Conservation (phyloP, 495 filamentous ascomycete genomes). For the Corynascus novoguineensis region DNA sequence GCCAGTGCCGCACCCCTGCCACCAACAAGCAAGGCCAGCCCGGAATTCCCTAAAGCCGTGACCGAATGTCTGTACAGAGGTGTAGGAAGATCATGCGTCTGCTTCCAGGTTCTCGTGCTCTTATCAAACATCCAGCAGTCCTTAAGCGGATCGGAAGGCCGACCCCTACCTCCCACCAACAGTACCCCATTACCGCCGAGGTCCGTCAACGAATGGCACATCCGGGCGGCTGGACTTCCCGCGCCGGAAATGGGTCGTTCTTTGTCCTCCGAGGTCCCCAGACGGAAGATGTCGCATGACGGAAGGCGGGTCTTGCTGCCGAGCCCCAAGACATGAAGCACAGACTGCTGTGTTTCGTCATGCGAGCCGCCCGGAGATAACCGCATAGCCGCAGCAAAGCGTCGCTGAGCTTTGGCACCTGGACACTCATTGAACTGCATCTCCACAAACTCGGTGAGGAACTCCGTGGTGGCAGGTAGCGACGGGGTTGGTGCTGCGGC, state of each 20-base stretch:
- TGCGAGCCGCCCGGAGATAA: neutral
- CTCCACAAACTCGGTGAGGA: neutral
- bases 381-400: slow-evolving; percentile 38
- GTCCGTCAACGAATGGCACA: slow-evolving; percentile 72
- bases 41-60: slow-evolving; percentile 50
- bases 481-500: neutral
- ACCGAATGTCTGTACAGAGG: slow-evolving; percentile 71
- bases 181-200: slow-evolving; percentile 47
- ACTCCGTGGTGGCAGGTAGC: neutral
- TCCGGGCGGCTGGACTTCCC: slow-evolving; percentile 48
- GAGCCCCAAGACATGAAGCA: slow-evolving; percentile 53
- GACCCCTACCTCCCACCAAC: slow-evolving; percentile 72
- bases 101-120: slow-evolving; percentile 50
- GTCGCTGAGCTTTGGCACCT: slow-evolving; percentile 35
- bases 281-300: slow-evolving; percentile 54
- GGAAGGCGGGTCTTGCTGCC: slow-evolving; percentile 55
- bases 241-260: slow-evolving; percentile 23
- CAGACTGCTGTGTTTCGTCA: slow-evolving; percentile 17
- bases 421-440: slow-evolving; percentile 28
- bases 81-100: slow-evolving; percentile 54
- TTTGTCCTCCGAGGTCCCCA: slow-evolving; percentile 13
- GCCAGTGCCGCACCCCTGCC: slow-evolving; percentile 26
- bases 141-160: slow-evolving; percentile 57
- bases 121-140: slow-evolving; percentile 69
- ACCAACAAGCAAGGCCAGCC: slow-evolving; percentile 32